Evolutionary conservation across 164 flowering plant species (phyloP).

Genomic region (Annona squamosa): DNA sequence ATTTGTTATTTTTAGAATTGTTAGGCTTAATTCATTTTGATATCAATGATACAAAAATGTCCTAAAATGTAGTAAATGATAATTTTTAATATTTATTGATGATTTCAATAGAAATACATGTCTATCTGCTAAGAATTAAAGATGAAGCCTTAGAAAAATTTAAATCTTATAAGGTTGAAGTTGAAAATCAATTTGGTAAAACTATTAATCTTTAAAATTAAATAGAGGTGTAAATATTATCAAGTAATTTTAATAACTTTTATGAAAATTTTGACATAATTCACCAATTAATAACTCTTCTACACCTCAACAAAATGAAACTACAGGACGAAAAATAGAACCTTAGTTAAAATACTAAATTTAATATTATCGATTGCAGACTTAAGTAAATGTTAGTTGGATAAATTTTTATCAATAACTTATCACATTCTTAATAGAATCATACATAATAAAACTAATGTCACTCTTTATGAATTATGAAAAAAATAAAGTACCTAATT

Average conservation of each 20-base stretch:
- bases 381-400: background rate
- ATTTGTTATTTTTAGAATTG: too few relatives aligned
- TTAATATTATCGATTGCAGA: too few relatives aligned
- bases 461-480: background rate
- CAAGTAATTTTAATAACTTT: too few relatives aligned
- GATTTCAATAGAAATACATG: background rate
- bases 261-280: too few relatives aligned
- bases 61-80: background rate
- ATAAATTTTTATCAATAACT: background rate
- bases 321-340: background rate
- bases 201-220: too few relatives aligned
- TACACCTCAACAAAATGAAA: background rate
- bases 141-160: background rate
- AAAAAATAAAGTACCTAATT: background rate
- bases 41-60: too few relatives aligned
- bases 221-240: background rate
- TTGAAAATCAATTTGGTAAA: too few relatives aligned
- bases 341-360: background rate
- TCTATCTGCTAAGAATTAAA: background rate
- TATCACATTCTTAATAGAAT: background rate
- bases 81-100: too few relatives aligned
- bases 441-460: too few relatives aligned
- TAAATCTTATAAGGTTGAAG: too few relatives aligned
- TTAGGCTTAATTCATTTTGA: too few relatives aligned
- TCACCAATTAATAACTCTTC: background rate